Evolutionary conservation across 1,139 yeast species (phyloP).

Genomic region (Yamadazyma siamensis): DNA sequence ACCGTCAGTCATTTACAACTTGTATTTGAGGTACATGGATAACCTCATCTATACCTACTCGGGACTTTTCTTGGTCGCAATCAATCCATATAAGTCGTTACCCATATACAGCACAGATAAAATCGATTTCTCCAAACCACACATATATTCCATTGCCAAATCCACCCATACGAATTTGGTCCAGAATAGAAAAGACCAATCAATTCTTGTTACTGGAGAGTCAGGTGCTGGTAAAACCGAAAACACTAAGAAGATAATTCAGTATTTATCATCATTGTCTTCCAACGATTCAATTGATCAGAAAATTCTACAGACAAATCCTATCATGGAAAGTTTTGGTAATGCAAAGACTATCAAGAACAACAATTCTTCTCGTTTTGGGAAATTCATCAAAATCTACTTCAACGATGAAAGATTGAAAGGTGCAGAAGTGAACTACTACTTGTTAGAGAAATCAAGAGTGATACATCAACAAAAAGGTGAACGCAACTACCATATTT

Average conservation of each 20-base stretch:
- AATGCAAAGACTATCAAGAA: slow-evolving; percentile 95
- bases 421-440: slow-evolving; percentile 95
- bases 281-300: slow-evolving; percentile 55
- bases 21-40: slow-evolving; percentile 70
- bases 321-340: slow-evolving; percentile 94
- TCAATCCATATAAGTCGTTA: slow-evolving; percentile 81
- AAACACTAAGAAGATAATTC: slow-evolving; percentile 93
- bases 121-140: slow-evolving; percentile 59
- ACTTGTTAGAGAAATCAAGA: slow-evolving; percentile 87
- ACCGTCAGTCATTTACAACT: slow-evolving; percentile 85
- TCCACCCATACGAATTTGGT: slow-evolving; percentile 78
- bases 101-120: slow-evolving; percentile 69
- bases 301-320: slow-evolving; percentile 90
- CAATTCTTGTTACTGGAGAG: slow-evolving; percentile 94
- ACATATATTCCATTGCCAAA: slow-evolving; percentile 89
- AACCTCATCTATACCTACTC: slow-evolving; percentile 74
- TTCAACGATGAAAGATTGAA: slow-evolving; percentile 60
- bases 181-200: slow-evolving; percentile 71
- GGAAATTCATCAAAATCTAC: slow-evolving; percentile 89
- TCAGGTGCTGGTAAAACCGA: slow-evolving; percentile 99
- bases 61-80: slow-evolving; percentile 91
- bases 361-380: slow-evolving; percentile 94
- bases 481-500: slow-evolving; percentile 91
- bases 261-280: slow-evolving; percentile 74
- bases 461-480: slow-evolving; percentile 73